Conservation (phyloP, 192 early-diverging fungal genomes). For the Paraglomus brasilianum region DNA sequence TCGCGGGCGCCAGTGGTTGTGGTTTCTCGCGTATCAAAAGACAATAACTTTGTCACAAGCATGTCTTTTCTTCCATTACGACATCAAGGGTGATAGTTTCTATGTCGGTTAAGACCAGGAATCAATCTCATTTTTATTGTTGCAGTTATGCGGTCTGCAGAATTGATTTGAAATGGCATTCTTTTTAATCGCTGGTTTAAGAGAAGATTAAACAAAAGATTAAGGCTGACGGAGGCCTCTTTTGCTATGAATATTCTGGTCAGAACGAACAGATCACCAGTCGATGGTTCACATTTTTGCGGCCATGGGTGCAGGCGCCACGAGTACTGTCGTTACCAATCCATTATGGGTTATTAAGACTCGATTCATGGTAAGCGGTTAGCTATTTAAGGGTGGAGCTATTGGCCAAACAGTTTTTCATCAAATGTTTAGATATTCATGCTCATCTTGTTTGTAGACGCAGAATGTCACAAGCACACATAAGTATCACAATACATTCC, state of each 20-base stretch:
- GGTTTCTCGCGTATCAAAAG: background rate
- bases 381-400: background rate
- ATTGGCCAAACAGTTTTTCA: background rate
- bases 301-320: constrained; percentile 82
- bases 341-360: constrained; percentile 94
- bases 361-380: constrained; percentile 70
- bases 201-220: background rate
- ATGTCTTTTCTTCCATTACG: no score
- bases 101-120: no score
- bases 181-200: background rate
- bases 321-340: constrained; percentile 76
- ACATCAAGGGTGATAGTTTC: no score
- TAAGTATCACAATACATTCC: constrained; percentile 75
- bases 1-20: constrained; percentile 25
- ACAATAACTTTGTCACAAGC: background rate
- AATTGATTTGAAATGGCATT: background rate
- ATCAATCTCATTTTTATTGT: no score
- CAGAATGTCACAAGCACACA: constrained; percentile 73
- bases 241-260: background rate
- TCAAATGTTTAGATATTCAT: background rate
- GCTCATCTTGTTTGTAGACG: constrained; percentile 49
- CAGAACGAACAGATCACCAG: constrained; percentile 6
- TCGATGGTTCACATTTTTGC: constrained; percentile 74
- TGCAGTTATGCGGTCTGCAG: no score
- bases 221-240: background rate